A percentile compares a stretch with the other conserved stretches of the same genome.
Evolutionary conservation across 106 monocot genomes (phyloP).

Genomic region (Phalaenopsis equestris): DNA sequence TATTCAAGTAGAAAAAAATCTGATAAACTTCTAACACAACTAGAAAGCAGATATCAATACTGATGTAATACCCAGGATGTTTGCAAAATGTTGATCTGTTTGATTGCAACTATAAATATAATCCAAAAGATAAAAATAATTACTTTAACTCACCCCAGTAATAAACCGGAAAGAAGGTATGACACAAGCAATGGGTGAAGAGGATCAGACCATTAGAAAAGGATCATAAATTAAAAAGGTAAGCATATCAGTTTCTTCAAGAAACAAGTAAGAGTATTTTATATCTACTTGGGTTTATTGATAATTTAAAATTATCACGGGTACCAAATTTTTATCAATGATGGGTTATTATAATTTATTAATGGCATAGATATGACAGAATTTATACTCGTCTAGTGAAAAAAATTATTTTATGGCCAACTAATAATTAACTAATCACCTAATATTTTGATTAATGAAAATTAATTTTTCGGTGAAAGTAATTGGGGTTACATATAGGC

Average conservation of each 20-base stretch:
- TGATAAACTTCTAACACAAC: not conserved
- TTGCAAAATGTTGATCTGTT: not conserved
- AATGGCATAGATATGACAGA: no score
- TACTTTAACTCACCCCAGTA: not conserved
- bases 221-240: not conserved
- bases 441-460: no score
- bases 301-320: not conserved
- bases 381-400: no score
- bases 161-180: not conserved
- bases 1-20: slow-evolving; percentile 17
- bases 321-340: not conserved
- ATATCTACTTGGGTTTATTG: not conserved
- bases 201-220: not conserved
- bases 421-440: no score
- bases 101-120: not conserved
- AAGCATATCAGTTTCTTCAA: not conserved
- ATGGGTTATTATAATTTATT: no score
- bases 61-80: not conserved
- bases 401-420: no score
- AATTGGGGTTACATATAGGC: no score
- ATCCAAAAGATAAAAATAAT: no score
- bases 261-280: not conserved
- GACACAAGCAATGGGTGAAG: not conserved
- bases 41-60: not conserved
- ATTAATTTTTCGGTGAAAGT: no score